Evolutionary conservation across 768 basidiomycete species (phyloP), one percentile per base, ranked within the genome.

Genomic region (Favolaschia claudopus): DNA sequence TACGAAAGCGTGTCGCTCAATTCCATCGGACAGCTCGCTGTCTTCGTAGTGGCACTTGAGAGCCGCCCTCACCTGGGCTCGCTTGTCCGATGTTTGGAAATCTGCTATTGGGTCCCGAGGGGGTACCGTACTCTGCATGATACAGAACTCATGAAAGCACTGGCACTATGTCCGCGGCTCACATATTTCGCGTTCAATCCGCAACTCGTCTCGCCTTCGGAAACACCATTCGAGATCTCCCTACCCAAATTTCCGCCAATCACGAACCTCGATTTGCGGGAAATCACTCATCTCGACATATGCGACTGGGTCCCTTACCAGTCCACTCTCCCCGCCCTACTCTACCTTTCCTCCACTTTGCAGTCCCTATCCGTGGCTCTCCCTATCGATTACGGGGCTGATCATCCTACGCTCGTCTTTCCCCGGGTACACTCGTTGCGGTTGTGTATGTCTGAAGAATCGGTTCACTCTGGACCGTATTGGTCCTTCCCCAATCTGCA

Each of bases 1-100:
- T 75, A 73, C 58, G 55, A 66, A 49, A 55, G 69, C 13, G 40
- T 74, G 13, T 60, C 52, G 31, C 63, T 75, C 36, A 67, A 61
- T 5, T 66, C 62, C 10, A 43, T 63, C n/a, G 64, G 51, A 24
- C 68, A 72, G 31, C 56, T 73, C 6, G 42, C 51, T 22, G 50
- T 52, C 7, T 57, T 73, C 13, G 59, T 66, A n/a, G 31, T 50
- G 17, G 66, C 70, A 1, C 57, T 74, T 17, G 55, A 62, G 38
- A 46, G 13, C 14, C 60, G 45, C 17, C 19, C 43, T 27, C 31
- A n/a, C 2, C 58, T 67, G 17, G 58, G 57, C 1, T 20, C 22
- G 8, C 51, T 66, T 13, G 57, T 69, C 19, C 58, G 55, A 34
- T 44, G 25, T 8, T 34, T 70, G 4, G 52, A 57, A 7, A 20